phyloP scores from a whole-genome alignment of 768 basidiomycete genomes.

The Amanita phalloides region DNA sequence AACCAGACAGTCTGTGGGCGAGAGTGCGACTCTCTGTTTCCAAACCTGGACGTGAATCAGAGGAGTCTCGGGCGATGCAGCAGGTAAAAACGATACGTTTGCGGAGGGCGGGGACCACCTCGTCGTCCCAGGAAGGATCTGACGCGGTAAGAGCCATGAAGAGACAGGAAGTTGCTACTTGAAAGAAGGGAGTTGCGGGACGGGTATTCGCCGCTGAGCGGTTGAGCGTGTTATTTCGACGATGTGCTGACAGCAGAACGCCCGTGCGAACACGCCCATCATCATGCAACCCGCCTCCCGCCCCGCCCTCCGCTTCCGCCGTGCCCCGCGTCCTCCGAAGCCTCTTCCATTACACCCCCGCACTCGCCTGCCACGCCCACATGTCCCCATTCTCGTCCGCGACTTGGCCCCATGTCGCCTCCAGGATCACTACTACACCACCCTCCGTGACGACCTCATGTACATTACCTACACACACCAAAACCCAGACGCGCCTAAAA shows the following conservation, averaged over 20 bases:
- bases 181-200: not conserved
- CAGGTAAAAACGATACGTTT: conserved; percentile 44
- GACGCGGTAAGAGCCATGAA: conserved; percentile 37
- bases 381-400: conserved; percentile 52
- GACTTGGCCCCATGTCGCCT: conserved; percentile 68
- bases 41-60: conserved; percentile 40
- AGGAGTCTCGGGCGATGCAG: conserved; percentile 1
- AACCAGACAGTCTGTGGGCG: conserved; percentile 64
- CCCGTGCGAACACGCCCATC: conserved; percentile 1
- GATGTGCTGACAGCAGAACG: no score
- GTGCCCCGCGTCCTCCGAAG: conserved; percentile 33
- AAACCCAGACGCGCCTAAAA: conserved; percentile 33
- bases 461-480: conserved; percentile 92
- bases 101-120: conserved; percentile 70
- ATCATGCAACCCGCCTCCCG: conserved; percentile 8
- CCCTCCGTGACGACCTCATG: conserved; percentile 81
- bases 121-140: conserved; percentile 68
- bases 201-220: not conserved
- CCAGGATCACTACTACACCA: conserved; percentile 72
- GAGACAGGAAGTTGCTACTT: not conserved
- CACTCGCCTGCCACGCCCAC: conserved; percentile 63
- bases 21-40: conserved; percentile 74
- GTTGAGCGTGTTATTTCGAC: no score
- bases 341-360: conserved; percentile 34
- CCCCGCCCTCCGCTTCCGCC: conserved; percentile 38